Conservation (phyloP, 306 rosid genomes). For the Luffa acutangula region DNA sequence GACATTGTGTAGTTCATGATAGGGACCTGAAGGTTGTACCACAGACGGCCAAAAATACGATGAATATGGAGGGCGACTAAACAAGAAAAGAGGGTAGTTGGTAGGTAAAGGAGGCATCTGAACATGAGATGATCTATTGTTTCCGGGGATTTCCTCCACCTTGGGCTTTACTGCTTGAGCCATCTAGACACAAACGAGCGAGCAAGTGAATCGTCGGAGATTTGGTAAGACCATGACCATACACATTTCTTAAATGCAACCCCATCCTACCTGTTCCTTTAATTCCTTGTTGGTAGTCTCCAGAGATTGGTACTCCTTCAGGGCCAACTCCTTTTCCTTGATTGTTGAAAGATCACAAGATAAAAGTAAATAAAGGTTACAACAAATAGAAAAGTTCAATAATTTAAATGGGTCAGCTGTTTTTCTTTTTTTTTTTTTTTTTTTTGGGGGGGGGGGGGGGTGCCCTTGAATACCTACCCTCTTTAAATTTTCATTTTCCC, state of each 20-base stretch:
- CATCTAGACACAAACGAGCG: conserved; percentile 35
- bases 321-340: conserved; percentile 75
- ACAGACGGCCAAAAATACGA: conserved; percentile 71
- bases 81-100: conserved; percentile 47
- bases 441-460: not conserved
- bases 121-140: conserved; percentile 25
- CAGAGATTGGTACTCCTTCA: conserved; percentile 61
- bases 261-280: conserved; percentile 57
- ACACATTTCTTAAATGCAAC: conserved; percentile 12
- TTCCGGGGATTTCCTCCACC: conserved; percentile 34
- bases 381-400: conserved; percentile 6
- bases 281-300: conserved; percentile 65
- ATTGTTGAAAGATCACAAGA: conserved; percentile 25
- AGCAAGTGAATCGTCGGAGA: conserved; percentile 6
- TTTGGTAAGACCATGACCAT: not conserved
- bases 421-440: too few relatives aligned
- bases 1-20: conserved; percentile 27
- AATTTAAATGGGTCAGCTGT: not conserved
- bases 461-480: conserved; percentile 28
- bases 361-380: conserved; percentile 9
- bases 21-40: conserved; percentile 18
- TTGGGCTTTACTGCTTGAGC: conserved; percentile 31
- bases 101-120: conserved; percentile 32
- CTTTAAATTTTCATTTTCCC: conserved; percentile 71
- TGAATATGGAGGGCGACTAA: conserved; percentile 42